Base-by-base conservation (phyloP, 2,329 filamentous ascomycete species). In the Cyclaneusma minus region DNA sequence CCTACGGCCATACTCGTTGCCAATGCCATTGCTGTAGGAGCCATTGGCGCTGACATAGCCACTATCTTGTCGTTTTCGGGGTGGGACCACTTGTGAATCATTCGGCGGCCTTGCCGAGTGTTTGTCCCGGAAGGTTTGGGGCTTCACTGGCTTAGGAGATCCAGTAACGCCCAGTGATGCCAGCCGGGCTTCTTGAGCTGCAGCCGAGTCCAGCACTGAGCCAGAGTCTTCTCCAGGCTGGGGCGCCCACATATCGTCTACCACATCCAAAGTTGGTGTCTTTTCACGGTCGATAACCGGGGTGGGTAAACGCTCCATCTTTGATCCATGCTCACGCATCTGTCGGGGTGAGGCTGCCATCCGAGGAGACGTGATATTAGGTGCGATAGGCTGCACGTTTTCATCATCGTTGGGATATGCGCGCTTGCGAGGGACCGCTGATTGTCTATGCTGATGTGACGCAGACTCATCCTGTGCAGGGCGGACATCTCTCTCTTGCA, bases 101-200 rank as follows among this genome's bases (percentile, higher is more conserved):
- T n/a, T n/a, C n/a, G n/a, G n/a, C n/a, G n/a, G n/a, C n/a, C n/a
- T n/a, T n/a, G n/a, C n/a, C n/a, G n/a, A n/a, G n/a, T n/a, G n/a
- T n/a, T n/a, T n/a, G n/a, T n/a, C n/a, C n/a, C n/a, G n/a, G n/a
- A n/a, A n/a, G n/a, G n/a, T n/a, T n/a, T n/a, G n/a, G n/a, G n/a
- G n/a, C n/a, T n/a, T n/a, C n/a, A 28, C n/a, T 16, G 48, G 48
- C 26, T 52, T 52, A 16, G 49, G 38, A 18, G 35, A 30, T 14
- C 49, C 49, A 16, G 45, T 45, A 11, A 51, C 49, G 18, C 48
- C 49, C 8, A 52, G 30, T 21, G 47, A 43, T 29, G 47, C 47
- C 30, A 52, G 40, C 20, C 43, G 30, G 14, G 40, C 40, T 29
- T 48, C 45, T 8, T 38, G 45, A 10, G 42, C 36, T 33, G 29